Base-by-base conservation (phyloP, 371 early-diverging fungal species). In the Mortierella sp. region DNA sequence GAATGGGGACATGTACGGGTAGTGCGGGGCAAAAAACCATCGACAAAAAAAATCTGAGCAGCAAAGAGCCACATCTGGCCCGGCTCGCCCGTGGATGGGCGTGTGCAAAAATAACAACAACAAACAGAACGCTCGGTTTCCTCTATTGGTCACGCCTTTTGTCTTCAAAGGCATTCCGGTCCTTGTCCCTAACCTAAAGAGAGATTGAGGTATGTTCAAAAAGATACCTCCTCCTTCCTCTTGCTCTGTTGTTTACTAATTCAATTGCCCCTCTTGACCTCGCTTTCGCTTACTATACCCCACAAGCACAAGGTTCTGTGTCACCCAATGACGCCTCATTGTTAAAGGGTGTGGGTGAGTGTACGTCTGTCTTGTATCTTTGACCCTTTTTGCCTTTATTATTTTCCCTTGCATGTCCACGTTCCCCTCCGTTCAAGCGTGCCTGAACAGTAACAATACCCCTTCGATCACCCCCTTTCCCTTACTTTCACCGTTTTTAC, bases 281-380 rank as follows among this genome's bases (percentile, higher is more conserved):
- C 24, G 5, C 21, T 16, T 16, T 60, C 14, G 29, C 32, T 14
- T 32, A 12, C 1, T 35, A 63, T 35, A 32, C 41, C 38, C 41
- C 65, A 21, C 65, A 60, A 60, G 60, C 65, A 65, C 38, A 65
- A 63, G 41, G 65, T 38, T 65, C 65, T 65, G 65, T 65, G 65
- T 38, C 65, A 65, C 65, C 65, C 7, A 38, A 65, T 65, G 65
- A 65, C 38, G 65, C 35, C 0, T 16, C 4, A 14, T 4, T 60
- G 60, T 32, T 21, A 49, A 49, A 51, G 60, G 32, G 29, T 60
- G 65, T 65, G 65, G 38, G 65, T 38, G 65, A 65, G 16, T 32
- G 4, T 32, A 60, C 29, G 32, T 16, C 29, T 27, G 56, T 29
- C 11, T 12, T 12, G 29, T 29, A 60, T 12, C 60, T 29, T 32